A percentile compares a stretch with the other conserved stretches of the same genome.
Conservation (phyloP, 2,329 filamentous ascomycete species). For the Ophiostoma triangulosporum region DNA sequence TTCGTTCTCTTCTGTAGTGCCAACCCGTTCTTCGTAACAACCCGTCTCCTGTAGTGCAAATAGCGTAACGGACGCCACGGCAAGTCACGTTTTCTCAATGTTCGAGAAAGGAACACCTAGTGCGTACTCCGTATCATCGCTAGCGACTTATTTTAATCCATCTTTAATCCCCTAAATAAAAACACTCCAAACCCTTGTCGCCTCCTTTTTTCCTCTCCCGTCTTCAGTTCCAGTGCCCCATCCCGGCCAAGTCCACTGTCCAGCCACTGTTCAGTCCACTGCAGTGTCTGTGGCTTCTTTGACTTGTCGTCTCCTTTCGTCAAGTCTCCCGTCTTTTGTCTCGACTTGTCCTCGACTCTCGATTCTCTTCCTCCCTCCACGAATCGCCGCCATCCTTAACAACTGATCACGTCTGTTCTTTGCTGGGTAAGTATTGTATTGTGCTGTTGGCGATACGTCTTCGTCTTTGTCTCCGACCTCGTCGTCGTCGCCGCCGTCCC, state of each 20-base stretch:
- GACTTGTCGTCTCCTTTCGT: not conserved
- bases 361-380: not conserved
- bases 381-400: not conserved
- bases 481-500: not conserved
- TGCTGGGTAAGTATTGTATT: constrained; percentile 5
- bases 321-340: not conserved
- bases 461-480: not conserved
- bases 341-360: not conserved
- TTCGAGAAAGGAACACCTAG: not conserved
- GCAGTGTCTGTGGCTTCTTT: constrained; percentile 4
- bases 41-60: not conserved
- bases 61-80: not conserved
- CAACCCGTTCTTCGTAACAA: too few relatives aligned
- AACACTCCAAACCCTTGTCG: constrained; percentile 2
- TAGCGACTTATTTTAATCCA: not conserved
- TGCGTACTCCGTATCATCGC: not conserved
- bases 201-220: constrained; percentile 1
- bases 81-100: not conserved
- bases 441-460: not conserved
- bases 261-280: too few relatives aligned
- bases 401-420: constrained; percentile 8
- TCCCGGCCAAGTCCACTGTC: not conserved
- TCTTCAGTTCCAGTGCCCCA: not conserved
- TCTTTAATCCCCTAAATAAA: not conserved
- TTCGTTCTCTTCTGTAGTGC: not conserved